Percentiles rank a stretch among this genome's conserved stretches.
These are phyloP conservation scores for Thelonectria rubi DNA, from an alignment of 2,329 filamentous ascomycete species.

Conservation along the genomic window DNA sequence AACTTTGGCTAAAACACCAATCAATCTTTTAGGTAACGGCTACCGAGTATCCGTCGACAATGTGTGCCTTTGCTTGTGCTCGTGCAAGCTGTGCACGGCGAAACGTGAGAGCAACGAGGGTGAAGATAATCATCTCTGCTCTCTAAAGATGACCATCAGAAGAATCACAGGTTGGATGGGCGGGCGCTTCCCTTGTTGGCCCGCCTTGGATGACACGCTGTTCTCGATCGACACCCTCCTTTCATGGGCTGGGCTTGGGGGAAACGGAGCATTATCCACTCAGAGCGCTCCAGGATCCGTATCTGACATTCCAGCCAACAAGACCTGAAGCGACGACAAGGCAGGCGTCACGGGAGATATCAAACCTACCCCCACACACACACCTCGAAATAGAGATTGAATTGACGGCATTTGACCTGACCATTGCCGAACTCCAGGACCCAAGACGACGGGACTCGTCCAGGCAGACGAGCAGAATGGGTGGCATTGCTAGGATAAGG, in stretches of 20 bases:
- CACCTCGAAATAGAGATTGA: neutral
- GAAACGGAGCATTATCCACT: neutral
- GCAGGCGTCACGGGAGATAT: constrained; percentile 6
- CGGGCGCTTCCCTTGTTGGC: constrained; percentile 21
- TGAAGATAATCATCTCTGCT: too few species aligned
- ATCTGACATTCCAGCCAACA: constrained; percentile 12
- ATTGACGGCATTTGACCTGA: constrained; percentile 5
- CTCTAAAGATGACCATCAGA: neutral
- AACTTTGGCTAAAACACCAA: constrained; percentile 17
- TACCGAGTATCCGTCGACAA: neutral
- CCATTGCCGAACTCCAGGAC: constrained; percentile 3
- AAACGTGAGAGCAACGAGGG: neutral
- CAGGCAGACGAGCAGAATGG: neutral
- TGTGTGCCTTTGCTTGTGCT: too few species aligned
- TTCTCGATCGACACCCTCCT: constrained; percentile 20
- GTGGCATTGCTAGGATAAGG: constrained; percentile 9
- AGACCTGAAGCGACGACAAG: neutral
- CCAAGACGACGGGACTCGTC: neutral
- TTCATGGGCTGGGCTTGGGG: neutral
- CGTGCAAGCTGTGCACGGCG: neutral
- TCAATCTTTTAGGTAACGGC: neutral
- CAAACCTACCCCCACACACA: neutral
- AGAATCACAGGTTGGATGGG: constrained; percentile 9
- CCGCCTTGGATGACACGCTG: constrained; percentile 21
- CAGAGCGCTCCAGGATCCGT: neutral